These are phyloP conservation scores for Sclerotinia minor DNA, from an alignment of 2,329 filamentous ascomycete genomes.

Conservation along the genomic window DNA sequence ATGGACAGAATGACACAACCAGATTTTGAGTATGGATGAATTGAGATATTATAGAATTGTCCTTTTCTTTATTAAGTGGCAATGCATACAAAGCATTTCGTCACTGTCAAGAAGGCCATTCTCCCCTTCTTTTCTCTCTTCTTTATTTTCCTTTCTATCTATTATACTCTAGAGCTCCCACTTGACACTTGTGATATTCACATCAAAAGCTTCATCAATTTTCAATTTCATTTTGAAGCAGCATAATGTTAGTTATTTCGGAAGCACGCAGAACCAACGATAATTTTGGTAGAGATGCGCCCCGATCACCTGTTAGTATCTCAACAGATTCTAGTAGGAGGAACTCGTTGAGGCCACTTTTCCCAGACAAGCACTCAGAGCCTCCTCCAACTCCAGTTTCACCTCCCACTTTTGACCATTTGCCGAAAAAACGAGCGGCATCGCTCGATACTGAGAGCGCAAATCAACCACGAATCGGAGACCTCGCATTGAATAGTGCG, in stretches of 20 bases:
- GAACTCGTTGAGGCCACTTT: constrained; percentile 33
- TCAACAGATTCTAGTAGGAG: constrained; percentile 38
- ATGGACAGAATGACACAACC: constrained; percentile 39
- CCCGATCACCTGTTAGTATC: constrained; percentile 37
- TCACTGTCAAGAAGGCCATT: constrained; percentile 41
- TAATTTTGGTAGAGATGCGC: constrained; percentile 27
- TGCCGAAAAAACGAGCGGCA: constrained; percentile 41
- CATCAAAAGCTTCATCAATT: background rate
- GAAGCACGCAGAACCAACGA: constrained; percentile 28
- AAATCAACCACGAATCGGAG: constrained; percentile 37
- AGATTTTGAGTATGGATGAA: constrained; percentile 31
- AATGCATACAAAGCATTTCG: constrained; percentile 40
- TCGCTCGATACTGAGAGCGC: constrained; percentile 38
- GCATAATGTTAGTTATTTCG: constrained; percentile 35
- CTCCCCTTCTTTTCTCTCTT: constrained; percentile 31
- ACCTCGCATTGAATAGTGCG: constrained; percentile 37
- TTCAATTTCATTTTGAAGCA: constrained; percentile 1
- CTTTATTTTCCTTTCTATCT: constrained; percentile 26
- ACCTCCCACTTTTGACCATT: constrained; percentile 34
- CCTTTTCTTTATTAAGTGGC: constrained; percentile 38
- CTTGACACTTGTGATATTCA: background rate
- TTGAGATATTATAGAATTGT: constrained; percentile 41
- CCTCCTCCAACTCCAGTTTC: constrained; percentile 34
- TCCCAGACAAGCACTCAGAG: constrained; percentile 35
- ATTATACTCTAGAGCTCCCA: constrained; percentile 22